Evolutionary conservation across 1,284 basidiomycete species (phyloP).

Genomic region (Rhodotorula sp.): DNA sequence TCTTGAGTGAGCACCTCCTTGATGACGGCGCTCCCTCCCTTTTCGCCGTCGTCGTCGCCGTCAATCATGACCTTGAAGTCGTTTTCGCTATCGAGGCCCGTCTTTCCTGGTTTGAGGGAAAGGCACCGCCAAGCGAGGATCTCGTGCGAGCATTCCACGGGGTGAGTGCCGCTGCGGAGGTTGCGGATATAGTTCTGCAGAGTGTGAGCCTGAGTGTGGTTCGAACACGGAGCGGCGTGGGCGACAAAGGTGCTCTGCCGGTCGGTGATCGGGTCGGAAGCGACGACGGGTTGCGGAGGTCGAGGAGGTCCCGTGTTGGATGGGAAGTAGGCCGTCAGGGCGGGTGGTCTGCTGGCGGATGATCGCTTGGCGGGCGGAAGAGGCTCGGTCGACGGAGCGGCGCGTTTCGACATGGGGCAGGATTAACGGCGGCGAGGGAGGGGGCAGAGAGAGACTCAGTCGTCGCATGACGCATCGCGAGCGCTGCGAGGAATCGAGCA

Average conservation of each 20-base stretch:
- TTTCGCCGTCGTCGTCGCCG: slow-evolving; percentile 69
- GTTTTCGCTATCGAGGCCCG: slow-evolving; percentile 65
- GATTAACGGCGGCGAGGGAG: no score
- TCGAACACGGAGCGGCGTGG: slow-evolving; percentile 23
- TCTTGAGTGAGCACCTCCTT: slow-evolving; percentile 68
- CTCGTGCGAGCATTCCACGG: slow-evolving; percentile 60
- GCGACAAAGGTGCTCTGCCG: slow-evolving; percentile 34
- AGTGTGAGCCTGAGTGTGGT: not conserved
- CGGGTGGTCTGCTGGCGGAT: not conserved
- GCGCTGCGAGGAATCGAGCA: no score
- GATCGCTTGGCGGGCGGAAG: slow-evolving; percentile 14
- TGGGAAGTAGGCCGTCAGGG: slow-evolving; percentile 8
- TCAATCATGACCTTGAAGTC: slow-evolving; percentile 67
- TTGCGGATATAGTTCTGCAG: slow-evolving; percentile 25
- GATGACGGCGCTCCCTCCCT: slow-evolving; percentile 63
- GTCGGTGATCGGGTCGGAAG: slow-evolving; percentile 37
- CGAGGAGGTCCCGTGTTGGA: not conserved
- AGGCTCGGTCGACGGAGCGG: not conserved
- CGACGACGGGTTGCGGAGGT: slow-evolving; percentile 16
- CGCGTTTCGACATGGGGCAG: not conserved
- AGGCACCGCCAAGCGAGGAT: slow-evolving; percentile 73
- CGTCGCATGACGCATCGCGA: no score
- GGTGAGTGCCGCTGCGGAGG: slow-evolving; percentile 14
- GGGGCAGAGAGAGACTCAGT: no score
- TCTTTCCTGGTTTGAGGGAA: slow-evolving; percentile 63